A percentile compares a stretch with the other conserved stretches of the same genome.
These are phyloP conservation scores for Neurospora tetrasperma DNA, from an alignment of 495 filamentous ascomycete genomes.

Conservation along the genomic window DNA sequence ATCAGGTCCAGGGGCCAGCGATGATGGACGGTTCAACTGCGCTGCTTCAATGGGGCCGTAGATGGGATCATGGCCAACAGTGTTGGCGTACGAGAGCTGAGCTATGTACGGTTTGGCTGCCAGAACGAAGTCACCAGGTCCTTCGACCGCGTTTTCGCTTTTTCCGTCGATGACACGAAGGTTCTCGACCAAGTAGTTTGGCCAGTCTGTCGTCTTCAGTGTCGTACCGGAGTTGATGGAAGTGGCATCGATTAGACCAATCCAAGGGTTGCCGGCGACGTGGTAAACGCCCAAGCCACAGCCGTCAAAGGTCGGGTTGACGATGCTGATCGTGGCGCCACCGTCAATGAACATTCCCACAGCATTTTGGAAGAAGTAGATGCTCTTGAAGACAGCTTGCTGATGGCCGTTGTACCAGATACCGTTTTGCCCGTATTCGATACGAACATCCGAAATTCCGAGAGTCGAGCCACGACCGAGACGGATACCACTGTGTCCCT, in stretches of 20 bases:
- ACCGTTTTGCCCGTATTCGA: conserved; percentile 31
- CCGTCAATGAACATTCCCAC: conserved; percentile 53
- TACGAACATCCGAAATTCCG: conserved; percentile 24
- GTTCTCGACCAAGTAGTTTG: conserved; percentile 34
- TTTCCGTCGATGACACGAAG: conserved; percentile 1
- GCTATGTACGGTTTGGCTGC: conserved; percentile 15
- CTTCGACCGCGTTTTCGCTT: conserved; percentile 26
- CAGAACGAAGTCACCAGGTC: conserved; percentile 17
- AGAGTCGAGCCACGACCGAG: conserved; percentile 44
- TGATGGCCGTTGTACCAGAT: conserved; percentile 54
- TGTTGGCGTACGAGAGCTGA: conserved; percentile 40
- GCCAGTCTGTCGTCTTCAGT: conserved; percentile 25
- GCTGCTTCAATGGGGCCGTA: conserved; percentile 41
- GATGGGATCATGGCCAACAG: conserved; percentile 47
- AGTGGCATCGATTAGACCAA: conserved; percentile 28
- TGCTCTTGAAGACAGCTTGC: conserved; percentile 60
- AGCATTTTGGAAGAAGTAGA: conserved; percentile 48
- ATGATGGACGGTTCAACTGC: conserved; percentile 13
- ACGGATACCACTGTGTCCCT: conserved; percentile 52
- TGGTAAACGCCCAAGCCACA: conserved; percentile 49
- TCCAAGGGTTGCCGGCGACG: conserved; percentile 32
- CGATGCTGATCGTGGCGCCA: conserved; percentile 44
- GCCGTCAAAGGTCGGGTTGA: conserved; percentile 40
- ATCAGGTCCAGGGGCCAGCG: conserved; percentile 16
- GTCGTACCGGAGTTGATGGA: conserved; percentile 32